Percentiles rank a stretch among this genome's conserved stretches.
Evolutionary conservation across 768 basidiomycete genomes (phyloP).

Genomic region (Daedaleopsis sinensis): DNA sequence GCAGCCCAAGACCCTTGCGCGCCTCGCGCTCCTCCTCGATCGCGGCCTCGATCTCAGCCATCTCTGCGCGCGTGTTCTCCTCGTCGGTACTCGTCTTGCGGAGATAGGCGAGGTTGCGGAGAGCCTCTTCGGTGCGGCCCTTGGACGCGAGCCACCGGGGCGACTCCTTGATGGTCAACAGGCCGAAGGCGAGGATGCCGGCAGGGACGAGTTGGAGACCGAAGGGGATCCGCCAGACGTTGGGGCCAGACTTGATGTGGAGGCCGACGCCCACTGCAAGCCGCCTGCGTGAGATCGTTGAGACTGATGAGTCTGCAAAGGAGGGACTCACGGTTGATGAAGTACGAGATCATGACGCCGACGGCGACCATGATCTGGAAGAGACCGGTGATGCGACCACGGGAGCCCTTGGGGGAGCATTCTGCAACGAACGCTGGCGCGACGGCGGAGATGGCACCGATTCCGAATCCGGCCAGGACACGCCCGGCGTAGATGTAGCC

Average conservation of each 20-base stretch:
- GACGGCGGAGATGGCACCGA: slow-evolving; percentile 83
- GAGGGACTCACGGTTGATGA: slow-evolving; percentile 60
- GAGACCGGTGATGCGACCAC: slow-evolving; percentile 82
- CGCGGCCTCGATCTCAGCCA: slow-evolving; percentile 82
- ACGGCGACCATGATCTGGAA: slow-evolving; percentile 89
- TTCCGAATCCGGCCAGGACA: slow-evolving; percentile 77
- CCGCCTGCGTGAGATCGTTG: not conserved
- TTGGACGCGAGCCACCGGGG: slow-evolving; percentile 77
- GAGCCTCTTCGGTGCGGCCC: slow-evolving; percentile 54
- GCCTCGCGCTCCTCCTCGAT: slow-evolving; percentile 73
- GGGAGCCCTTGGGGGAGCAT: slow-evolving; percentile 83
- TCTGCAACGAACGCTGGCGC: slow-evolving; percentile 88
- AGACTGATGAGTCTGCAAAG: slow-evolving; percentile 29
- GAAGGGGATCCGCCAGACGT: slow-evolving; percentile 74
- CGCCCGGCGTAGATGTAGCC: slow-evolving; percentile 80
- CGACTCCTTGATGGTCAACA: slow-evolving; percentile 75
- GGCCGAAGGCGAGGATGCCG: slow-evolving; percentile 67
- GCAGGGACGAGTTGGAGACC: slow-evolving; percentile 79
- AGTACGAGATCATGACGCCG: slow-evolving; percentile 87
- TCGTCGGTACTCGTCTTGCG: slow-evolving; percentile 49
- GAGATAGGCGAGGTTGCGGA: slow-evolving; percentile 64
- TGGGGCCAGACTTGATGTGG: slow-evolving; percentile 48
- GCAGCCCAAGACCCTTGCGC: slow-evolving; percentile 60
- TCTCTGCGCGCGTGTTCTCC: slow-evolving; percentile 54
- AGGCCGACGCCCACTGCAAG: slow-evolving; percentile 58